Percentiles rank a stretch among this genome's conserved stretches.
Evolutionary conservation across 1,284 basidiomycete species (phyloP).

Genomic region (Papiliotrema laurentii): DNA sequence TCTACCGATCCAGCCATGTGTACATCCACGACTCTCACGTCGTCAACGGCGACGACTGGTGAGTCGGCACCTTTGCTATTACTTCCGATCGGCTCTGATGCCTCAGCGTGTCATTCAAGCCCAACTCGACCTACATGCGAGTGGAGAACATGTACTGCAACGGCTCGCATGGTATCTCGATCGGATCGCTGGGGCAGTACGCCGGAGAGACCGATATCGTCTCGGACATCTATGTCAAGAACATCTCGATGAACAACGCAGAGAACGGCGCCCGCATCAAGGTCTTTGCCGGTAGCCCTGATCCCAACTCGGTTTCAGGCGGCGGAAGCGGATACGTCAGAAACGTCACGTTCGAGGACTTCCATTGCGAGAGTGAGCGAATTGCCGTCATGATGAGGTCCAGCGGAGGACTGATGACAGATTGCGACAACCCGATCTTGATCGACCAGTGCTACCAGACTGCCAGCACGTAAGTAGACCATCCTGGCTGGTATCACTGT

Average conservation of each 20-base stretch:
- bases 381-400: neutral
- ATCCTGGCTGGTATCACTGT: neutral
- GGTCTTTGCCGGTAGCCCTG: conserved; percentile 55
- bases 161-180: conserved; percentile 56
- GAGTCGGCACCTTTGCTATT: neutral
- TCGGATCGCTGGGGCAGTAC: conserved; percentile 59
- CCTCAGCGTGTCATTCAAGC: conserved; percentile 64
- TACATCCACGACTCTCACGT: conserved; percentile 28
- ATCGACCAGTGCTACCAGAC: conserved; percentile 59
- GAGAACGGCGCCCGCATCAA: conserved; percentile 66
- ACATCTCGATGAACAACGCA: conserved; percentile 59
- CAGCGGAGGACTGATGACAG: conserved; percentile 17
- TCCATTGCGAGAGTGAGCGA: conserved; percentile 17
- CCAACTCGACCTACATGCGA: conserved; percentile 60
- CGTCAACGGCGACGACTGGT: conserved; percentile 28
- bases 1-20: conserved; percentile 51
- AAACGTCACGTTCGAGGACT: conserved; percentile 39
- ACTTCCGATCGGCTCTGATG: neutral
- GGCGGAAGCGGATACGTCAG: conserved; percentile 60
- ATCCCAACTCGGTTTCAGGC: conserved; percentile 46
- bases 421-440: conserved; percentile 57
- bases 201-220: conserved; percentile 59
- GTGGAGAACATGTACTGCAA: conserved; percentile 60
- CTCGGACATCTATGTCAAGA: conserved; percentile 58
- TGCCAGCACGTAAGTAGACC: conserved; percentile 8